Conservation (phyloP, 495 filamentous ascomycete species). For the Haplographium delicatum region DNA sequence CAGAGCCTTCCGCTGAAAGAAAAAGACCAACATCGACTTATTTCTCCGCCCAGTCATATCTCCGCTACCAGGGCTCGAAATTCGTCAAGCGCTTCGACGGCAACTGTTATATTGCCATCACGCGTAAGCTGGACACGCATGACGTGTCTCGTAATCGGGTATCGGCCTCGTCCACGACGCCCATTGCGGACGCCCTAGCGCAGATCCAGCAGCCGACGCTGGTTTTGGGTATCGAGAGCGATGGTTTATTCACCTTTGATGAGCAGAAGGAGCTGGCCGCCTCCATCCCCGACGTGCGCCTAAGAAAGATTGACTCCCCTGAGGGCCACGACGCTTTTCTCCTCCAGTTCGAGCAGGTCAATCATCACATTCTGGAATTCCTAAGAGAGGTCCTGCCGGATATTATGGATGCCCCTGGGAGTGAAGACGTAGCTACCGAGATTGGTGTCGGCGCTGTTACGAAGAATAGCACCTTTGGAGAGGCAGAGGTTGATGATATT, state of each 20-base stretch:
- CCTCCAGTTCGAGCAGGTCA: slow-evolving; percentile 95
- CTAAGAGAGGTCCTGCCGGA: slow-evolving; percentile 77
- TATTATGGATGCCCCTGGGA: slow-evolving; percentile 65
- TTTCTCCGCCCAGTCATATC: slow-evolving; percentile 95
- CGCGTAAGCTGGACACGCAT: slow-evolving; percentile 97
- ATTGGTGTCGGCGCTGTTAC: slow-evolving; percentile 47
- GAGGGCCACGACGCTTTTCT: slow-evolving; percentile 97
- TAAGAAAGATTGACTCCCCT: slow-evolving; percentile 83
- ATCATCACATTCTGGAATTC: slow-evolving; percentile 78
- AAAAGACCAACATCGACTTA: slow-evolving; percentile 64
- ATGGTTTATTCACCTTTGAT: slow-evolving; percentile 93
- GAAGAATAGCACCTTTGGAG: slow-evolving; percentile 86
- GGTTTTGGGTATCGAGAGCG: slow-evolving; percentile 87
- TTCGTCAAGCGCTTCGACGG: slow-evolving; percentile 96
- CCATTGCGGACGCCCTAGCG: slow-evolving; percentile 67
- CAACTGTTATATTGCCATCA: slow-evolving; percentile 99
- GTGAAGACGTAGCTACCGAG: slow-evolving; percentile 37
- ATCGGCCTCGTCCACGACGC: slow-evolving; percentile 23
- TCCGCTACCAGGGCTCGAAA: slow-evolving; percentile 95
- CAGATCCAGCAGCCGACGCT: slow-evolving; percentile 82
- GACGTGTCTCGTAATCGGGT: slow-evolving; percentile 65
- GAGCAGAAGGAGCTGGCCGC: slow-evolving; percentile 90
- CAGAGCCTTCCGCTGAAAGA: neutral
- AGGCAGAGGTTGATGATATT: slow-evolving; percentile 95
- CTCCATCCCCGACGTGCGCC: slow-evolving; percentile 68